Evolutionary conservation across 208 protist genomes (phyloP).

Genomic region (Porcisia hertigi): DNA sequence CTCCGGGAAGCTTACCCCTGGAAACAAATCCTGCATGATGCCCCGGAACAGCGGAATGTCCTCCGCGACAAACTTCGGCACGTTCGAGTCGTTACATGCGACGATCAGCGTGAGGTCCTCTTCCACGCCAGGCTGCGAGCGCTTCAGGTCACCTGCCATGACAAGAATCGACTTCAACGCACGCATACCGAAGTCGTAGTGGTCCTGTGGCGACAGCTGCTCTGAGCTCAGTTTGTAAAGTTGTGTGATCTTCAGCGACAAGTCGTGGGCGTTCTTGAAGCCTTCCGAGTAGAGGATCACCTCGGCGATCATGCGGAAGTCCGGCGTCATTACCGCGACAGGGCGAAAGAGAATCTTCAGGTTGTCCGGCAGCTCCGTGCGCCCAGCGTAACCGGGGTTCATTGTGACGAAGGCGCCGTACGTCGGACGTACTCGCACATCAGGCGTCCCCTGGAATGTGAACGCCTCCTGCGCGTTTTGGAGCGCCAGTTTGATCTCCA

Average conservation of each 20-base stretch:
- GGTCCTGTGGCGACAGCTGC: slow-evolving; percentile 97
- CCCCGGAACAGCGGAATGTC: slow-evolving; percentile 98
- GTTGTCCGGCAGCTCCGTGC: slow-evolving; percentile 98
- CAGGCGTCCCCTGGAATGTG: slow-evolving; percentile 95
- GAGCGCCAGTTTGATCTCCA: slow-evolving; percentile 96
- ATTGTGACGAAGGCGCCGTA: slow-evolving; percentile 99
- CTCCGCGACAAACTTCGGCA: slow-evolving; percentile 99
- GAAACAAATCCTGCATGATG: slow-evolving; percentile 99
- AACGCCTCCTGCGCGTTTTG: slow-evolving; percentile 86
- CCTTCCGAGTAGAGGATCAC: slow-evolving; percentile 98
- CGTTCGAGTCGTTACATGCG: slow-evolving; percentile 97
- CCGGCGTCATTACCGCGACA: slow-evolving; percentile 98
- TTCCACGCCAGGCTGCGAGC: slow-evolving; percentile 94
- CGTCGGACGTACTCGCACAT: slow-evolving; percentile 93
- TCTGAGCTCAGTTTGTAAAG: slow-evolving; percentile 98
- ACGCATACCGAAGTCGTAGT: slow-evolving; percentile 99
- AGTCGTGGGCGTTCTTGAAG: slow-evolving; percentile 94
- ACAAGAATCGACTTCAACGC: slow-evolving; percentile 98
- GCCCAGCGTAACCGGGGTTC: slow-evolving; percentile 99
- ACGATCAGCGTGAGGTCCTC: slow-evolving; percentile 98
- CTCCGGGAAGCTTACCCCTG: slow-evolving; percentile 94
- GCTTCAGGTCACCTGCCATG: slow-evolving; percentile 98
- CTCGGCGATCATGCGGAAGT: slow-evolving; percentile 98
- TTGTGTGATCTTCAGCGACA: slow-evolving; percentile 98
- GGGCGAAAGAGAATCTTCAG: slow-evolving; percentile 98